phyloP scores from a whole-genome alignment of 2,329 filamentous ascomycete genomes.

The Nigrospora sphaerica region DNA sequence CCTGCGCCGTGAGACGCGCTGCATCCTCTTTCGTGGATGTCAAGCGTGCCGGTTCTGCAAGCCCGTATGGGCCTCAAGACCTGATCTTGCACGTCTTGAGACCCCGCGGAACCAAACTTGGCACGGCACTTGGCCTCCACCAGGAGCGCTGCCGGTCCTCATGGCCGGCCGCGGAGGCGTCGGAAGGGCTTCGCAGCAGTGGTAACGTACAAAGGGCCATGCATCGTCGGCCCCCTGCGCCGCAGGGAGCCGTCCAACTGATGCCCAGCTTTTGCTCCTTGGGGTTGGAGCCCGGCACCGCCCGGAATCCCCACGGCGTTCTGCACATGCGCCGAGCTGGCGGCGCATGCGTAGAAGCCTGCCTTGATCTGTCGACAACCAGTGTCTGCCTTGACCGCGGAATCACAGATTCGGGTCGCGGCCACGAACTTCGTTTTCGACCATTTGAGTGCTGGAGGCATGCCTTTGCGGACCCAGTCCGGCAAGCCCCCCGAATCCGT shows the following conservation, averaged over 20 bases:
- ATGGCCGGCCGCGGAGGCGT: constrained; percentile 6
- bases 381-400: constrained; percentile 19
- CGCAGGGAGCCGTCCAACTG: constrained; percentile 15
- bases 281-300: constrained; percentile 17
- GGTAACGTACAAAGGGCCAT: constrained; percentile 21
- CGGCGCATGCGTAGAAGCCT: constrained; percentile 11
- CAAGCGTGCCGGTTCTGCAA: not conserved
- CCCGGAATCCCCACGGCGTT: constrained; percentile 16
- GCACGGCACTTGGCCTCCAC: constrained; percentile 20
- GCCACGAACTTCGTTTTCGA: constrained; percentile 17
- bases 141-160: constrained; percentile 8
- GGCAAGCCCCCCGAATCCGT: constrained; percentile 15
- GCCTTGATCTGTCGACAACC: constrained; percentile 19
- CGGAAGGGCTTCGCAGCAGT: constrained; percentile 12
- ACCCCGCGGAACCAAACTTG: constrained; percentile 9
- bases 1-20: not conserved
- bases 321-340: constrained; percentile 17
- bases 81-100: constrained; percentile 3
- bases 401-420: constrained; percentile 18
- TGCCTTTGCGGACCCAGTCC: constrained; percentile 17
- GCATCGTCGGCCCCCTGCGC: constrained; percentile 15
- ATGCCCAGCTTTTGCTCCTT: constrained; percentile 20
- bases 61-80: not conserved
- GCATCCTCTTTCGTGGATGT: constrained; percentile 1
- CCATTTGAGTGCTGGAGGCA: constrained; percentile 8